Evolutionary conservation across 225 moss, liverwort and hornwort species (phyloP), one percentile per base, ranked within the genome.

Genomic region (Ulota crispa): DNA sequence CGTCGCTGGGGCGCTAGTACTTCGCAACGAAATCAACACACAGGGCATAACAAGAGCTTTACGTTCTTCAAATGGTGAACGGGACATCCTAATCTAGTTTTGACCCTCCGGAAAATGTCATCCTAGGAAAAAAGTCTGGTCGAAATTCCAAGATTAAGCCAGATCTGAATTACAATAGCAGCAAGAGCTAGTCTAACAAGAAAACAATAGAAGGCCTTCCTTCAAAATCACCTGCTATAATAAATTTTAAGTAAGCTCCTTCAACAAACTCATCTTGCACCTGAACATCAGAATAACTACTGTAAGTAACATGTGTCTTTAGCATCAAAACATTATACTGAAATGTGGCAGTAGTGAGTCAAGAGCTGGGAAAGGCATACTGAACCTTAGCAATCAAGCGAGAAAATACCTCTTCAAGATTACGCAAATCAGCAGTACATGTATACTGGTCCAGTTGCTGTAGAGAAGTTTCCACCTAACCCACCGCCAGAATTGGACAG

Each of bases 211-310:
- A 37, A 71, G 60, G 26, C 13, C 30, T 61, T 45, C 30, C 53
- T 75, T 75, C 30, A 64, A 27, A 83, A 52, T 82, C 81, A 90
- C 90, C 90, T 87, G 87, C 84, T 70, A 83, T 80, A 16, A 89
- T 75, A 65, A 83, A 82, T 77, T 89, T 91, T 70, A 91, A 75
- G 85, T 91, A 91, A 43, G 53, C 74, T 57, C 87, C 86, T 77
- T 91, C 89, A 39, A 91, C 83, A 34, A 91, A 74, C 87, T 91
- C 91, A 68, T 87, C 87, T 47, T 87, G 89, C 75, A 91, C 87
- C 91, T 91, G 56, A 18, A 79, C 32, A 72, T 27, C 75, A 59
- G 23, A 76, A 32, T 6, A 72, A 18, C 26, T 32, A 67, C 64
- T 18, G 53, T 71, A 55, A 63, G 37, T 52, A 52, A 57, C 27